A percentile compares a stretch with the other conserved stretches of the same genome.
Evolutionary conservation across 1,284 basidiomycete species (phyloP).

Genomic region (Meira miltonrushii): DNA sequence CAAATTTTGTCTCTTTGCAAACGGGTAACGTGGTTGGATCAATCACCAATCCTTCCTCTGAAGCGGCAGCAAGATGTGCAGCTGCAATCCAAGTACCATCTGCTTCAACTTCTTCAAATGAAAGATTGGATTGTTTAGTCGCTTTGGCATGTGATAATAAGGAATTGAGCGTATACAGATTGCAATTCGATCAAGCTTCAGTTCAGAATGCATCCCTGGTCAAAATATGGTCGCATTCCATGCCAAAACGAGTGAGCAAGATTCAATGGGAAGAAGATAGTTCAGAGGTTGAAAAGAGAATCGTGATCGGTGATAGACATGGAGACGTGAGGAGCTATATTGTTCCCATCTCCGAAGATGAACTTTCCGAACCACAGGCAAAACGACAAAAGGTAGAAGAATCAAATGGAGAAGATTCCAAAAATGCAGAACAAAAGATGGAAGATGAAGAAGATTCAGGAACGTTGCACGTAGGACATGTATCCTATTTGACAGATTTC

Average conservation of each 20-base stretch:
- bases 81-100: not conserved
- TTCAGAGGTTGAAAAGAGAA: not conserved
- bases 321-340: slow-evolving; percentile 3
- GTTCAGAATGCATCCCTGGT: not conserved
- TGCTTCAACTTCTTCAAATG: not conserved
- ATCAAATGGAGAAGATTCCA: slow-evolving; percentile 1
- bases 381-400: not conserved
- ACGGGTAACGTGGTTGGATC: not conserved
- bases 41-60: not conserved
- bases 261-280: slow-evolving; percentile 6
- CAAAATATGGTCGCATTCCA: not conserved
- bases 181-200: not conserved
- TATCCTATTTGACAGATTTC: slow-evolving; percentile 4
- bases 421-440: not conserved
- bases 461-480: not conserved
- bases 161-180: not conserved
- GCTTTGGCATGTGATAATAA: slow-evolving; percentile 3
- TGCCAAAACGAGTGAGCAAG: slow-evolving; percentile 2
- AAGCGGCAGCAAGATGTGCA: not conserved
- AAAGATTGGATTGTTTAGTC: not conserved
- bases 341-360: not conserved
- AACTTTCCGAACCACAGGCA: not conserved
- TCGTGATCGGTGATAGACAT: slow-evolving; percentile 5
- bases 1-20: not conserved
- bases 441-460: slow-evolving; percentile 1